Base-by-base conservation (phyloP, 495 filamentous ascomycete species). In the Annulohypoxylon bovei region DNA sequence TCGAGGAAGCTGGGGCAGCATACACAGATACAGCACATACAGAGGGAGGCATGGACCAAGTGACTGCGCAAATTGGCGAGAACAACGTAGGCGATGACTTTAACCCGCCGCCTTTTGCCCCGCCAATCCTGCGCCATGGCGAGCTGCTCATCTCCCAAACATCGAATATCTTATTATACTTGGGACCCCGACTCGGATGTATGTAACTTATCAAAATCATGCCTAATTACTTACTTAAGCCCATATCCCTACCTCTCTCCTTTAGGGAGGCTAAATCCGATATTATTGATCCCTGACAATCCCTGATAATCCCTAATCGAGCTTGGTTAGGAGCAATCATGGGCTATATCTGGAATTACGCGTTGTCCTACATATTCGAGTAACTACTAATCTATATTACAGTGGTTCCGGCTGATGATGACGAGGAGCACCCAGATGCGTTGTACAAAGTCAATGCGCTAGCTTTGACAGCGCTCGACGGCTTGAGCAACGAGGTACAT, bases 391-490 rank as follows among this genome's bases (percentile, higher is more conserved):
- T 9, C 14, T 27, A 6, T 14, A 2, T 27, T 35, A 18, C 12
- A 56, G 53, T 91, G 5, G 83, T 81, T 12, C 80, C 81, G 0
- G 52, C 70, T 8, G 49, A 61, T 23, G 58, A 65, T 9, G 79
- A 78, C 0, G 80, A 79, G 12, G 81, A 80, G 37, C 84, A 87
- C 22, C 80, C 74, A 18, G 71, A 79, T 47, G 84, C 72, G 2
- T 33, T 81, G 35, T 88, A 87, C 42, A 81, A 80, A 32, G 77
- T 91, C 37, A 84, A 89, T 46, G 78, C 76, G 54, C 78, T 91
- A 6, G 82, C 82, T n/a, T 73, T 91, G 22, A 92, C 90, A 49
- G 88, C 88, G n/a, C 75, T 91, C 63, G 90, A 92, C 65, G 81
- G 84, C 0, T 62, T 91, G 62, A 82, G 81, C 65, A 87, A 91